These are phyloP conservation scores for Flaveria brownii DNA, from an alignment of 129 eudicot genomes.

Conservation along the genomic window DNA sequence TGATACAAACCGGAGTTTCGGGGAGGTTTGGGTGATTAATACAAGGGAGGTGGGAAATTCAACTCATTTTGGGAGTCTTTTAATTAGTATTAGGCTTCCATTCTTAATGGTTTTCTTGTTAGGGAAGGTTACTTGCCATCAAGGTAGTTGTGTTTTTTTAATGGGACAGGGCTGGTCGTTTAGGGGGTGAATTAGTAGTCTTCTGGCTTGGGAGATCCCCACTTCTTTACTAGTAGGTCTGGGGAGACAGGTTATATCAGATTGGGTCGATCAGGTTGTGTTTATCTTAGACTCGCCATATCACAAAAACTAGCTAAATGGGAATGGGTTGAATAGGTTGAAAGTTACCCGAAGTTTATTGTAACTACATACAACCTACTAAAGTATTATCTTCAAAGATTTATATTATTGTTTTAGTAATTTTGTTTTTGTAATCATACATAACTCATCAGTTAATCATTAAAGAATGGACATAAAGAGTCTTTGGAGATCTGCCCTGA, in stretches of 20 bases:
- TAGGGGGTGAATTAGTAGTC: too few species aligned
- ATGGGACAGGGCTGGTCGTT: too few species aligned
- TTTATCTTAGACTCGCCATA: neutral
- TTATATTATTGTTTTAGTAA: neutral
- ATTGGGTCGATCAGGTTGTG: neutral
- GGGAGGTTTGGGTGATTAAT: neutral
- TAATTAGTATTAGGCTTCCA: too few species aligned
- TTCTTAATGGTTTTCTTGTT: neutral
- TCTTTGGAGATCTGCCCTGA: neutral
- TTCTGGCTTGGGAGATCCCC: neutral
- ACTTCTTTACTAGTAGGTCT: neutral
- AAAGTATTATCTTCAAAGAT: neutral
- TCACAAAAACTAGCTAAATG: neutral
- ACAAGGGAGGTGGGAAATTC: neutral
- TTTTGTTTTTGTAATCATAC: neutral
- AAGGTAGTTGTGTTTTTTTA: too few species aligned
- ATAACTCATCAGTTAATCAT: neutral
- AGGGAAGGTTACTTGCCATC: too few species aligned
- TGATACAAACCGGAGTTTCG: neutral
- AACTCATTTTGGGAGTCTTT: neutral
- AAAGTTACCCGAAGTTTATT: neutral
- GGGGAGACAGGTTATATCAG: neutral
- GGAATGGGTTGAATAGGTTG: neutral
- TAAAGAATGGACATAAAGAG: neutral
- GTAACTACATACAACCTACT: neutral